phyloP scores from a whole-genome alignment of 176 grass and related monocot species.

The Oryza australiensis region DNA sequence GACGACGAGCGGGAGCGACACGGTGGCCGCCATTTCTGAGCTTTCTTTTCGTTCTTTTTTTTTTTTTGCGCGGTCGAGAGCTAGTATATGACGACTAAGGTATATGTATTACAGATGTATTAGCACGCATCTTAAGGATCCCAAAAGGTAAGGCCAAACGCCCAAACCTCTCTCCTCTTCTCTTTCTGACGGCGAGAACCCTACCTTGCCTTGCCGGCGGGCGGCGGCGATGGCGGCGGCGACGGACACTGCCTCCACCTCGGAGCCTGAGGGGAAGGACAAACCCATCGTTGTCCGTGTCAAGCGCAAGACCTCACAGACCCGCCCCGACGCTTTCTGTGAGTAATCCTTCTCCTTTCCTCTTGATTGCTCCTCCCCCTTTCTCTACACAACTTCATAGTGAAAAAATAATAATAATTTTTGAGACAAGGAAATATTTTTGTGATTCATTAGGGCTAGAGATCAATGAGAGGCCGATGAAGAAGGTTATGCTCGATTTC shows the following conservation, averaged over 20 bases:
- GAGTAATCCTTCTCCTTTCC: constrained; percentile 26
- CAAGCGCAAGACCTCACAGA: constrained; percentile 78
- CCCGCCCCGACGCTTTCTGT: constrained; percentile 72
- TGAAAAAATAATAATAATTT: no score
- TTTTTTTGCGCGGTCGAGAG: not conserved
- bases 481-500: constrained; percentile 73
- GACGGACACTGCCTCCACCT: not conserved
- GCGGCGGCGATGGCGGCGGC: constrained; percentile 16
- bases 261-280: constrained; percentile 10
- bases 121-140: not conserved
- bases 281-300: constrained; percentile 77
- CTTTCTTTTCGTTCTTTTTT: no score
- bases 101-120: not conserved
- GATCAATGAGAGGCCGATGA: constrained; percentile 80
- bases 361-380: not conserved
- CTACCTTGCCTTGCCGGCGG: not conserved
- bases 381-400: not conserved
- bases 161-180: no score
- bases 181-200: not conserved
- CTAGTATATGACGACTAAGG: no score
- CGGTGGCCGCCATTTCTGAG: constrained; percentile 30
- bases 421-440: not conserved
- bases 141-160: not conserved
- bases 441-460: constrained; percentile 58
- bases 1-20: not conserved